phyloP scores from a whole-genome alignment of 2,329 filamentous ascomycete species.

The Penicillium freii region DNA sequence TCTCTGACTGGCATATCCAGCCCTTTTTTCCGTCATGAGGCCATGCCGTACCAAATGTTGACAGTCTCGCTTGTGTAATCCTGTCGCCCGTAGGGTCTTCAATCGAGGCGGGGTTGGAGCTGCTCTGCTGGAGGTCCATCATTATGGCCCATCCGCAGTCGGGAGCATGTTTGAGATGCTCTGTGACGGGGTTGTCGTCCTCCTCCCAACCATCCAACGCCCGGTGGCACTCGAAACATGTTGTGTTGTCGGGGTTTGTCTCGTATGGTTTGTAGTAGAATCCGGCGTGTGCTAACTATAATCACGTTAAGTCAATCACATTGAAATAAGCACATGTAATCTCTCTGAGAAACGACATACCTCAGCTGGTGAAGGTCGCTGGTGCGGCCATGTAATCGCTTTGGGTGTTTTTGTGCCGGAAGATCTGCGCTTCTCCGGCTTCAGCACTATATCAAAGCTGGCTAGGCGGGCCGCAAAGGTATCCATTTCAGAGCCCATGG shows the following conservation, averaged over 20 bases:
- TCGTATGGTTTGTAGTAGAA: conserved; percentile 82
- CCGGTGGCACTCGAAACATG: conserved; percentile 83
- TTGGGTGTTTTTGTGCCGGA: conserved; percentile 62
- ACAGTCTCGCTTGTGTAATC: conserved; percentile 73
- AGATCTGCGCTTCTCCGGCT: conserved; percentile 64
- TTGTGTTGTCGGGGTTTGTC: conserved; percentile 78
- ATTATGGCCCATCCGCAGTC: conserved; percentile 84
- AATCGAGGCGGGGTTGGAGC: conserved; percentile 49
- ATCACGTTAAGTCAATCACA: not conserved
- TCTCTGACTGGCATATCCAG: conserved; percentile 85
- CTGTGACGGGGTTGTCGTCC: conserved; percentile 75
- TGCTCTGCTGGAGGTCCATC: conserved; percentile 55
- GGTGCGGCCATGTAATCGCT: conserved; percentile 73
- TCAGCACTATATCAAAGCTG: conserved; percentile 69
- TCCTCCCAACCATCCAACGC: conserved; percentile 89
- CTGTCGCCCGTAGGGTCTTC: conserved; percentile 71
- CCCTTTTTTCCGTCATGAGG: conserved; percentile 84
- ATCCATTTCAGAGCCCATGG: conserved; percentile 47
- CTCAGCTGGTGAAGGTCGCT: conserved; percentile 61
- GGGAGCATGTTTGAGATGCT: conserved; percentile 80
- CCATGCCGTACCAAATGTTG: conserved; percentile 83
- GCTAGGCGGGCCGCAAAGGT: conserved; percentile 74
- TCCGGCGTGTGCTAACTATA: conserved; percentile 80
- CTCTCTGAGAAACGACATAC: conserved; percentile 45
- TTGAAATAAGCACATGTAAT: not conserved